phyloP scores from a whole-genome alignment of 2,329 filamentous ascomycete genomes.

The Phyllosticta citrichinensis region DNA sequence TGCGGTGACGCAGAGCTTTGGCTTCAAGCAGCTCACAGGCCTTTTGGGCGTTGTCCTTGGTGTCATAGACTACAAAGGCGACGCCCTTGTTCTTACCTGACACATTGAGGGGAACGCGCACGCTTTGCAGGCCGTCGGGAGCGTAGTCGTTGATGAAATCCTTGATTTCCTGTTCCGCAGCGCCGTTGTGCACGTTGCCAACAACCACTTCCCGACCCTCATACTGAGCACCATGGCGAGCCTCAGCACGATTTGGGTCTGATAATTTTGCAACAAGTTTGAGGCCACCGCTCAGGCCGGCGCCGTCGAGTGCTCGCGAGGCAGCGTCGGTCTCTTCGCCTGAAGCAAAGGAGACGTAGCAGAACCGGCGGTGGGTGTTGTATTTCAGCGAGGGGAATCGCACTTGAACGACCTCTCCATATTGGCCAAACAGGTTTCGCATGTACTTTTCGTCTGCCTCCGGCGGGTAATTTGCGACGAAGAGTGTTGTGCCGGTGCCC shows the following conservation, averaged over 20 bases:
- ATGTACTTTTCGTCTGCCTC: constrained; percentile 61
- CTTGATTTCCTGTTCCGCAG: constrained; percentile 61
- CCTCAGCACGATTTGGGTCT: constrained; percentile 67
- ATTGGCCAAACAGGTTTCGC: constrained; percentile 53
- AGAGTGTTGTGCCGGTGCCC: constrained; percentile 72
- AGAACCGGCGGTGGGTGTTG: constrained; percentile 83
- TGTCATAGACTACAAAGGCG: constrained; percentile 69
- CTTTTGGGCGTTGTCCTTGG: constrained; percentile 31
- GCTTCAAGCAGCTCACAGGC: constrained; percentile 23
- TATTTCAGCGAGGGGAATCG: constrained; percentile 87
- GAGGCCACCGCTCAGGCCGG: constrained; percentile 55
- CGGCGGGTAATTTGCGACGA: constrained; percentile 81
- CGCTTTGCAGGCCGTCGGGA: constrained; percentile 56
- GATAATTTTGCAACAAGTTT: constrained; percentile 73
- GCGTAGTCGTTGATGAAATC: constrained; percentile 60
- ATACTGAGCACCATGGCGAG: constrained; percentile 67
- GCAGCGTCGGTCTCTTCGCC: constrained; percentile 38
- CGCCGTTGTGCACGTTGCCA: constrained; percentile 74
- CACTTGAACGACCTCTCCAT: constrained; percentile 74
- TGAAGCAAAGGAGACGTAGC: constrained; percentile 82
- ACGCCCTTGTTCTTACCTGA: constrained; percentile 64
- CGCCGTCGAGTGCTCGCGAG: constrained; percentile 58
- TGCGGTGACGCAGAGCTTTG: constrained; percentile 24
- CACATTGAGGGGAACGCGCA: constrained; percentile 60
- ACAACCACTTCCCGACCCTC: constrained; percentile 83